Base-by-base conservation (phyloP, 225 moss, liverwort and hornwort species). In the Rhytidiadelphus loreus region DNA sequence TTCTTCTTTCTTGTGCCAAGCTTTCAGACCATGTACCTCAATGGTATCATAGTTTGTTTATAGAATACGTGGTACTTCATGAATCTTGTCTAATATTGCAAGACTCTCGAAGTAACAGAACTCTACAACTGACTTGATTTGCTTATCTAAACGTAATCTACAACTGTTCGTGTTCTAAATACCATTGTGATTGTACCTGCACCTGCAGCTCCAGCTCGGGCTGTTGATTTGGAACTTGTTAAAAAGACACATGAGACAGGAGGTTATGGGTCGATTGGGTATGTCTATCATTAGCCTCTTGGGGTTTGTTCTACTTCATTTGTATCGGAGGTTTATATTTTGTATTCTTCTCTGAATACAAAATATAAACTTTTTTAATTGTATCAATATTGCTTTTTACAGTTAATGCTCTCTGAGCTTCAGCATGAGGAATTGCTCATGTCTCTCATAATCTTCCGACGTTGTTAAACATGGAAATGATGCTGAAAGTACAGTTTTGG, bases 241-340 rank as follows among this genome's bases (percentile, higher is more conserved):
- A 95, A 96, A 83, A 93, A 90, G 88, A 94, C 97, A 85, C 97
- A 97, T 68, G 96, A 95, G 90, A 81, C 75, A 88, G 97, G 98
- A 62, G 96, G 97, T 73, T 92, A 96, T 87, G 96, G 91, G 24
- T 97, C 98, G 61, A 96, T 96, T 87, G 98, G 98, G 93, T 96
- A 82, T 61, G 91, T 78, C 50, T 58, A 43, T 65, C 53, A 56
- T 84, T 39, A 44, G 29, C 41, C 50, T 44, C 44, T 69, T 18
- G 20, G 43, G 78, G 18, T 77, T 63, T 87, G 55, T 62, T 71
- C 64, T 77, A 33, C 52, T 52, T 43, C 50, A 62, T 83, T 35
- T 73, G 37, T 48, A 55, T 62, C 61, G 62, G 80, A 68, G 79
- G 64, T 58, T 89, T 12, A 24, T 59, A 35, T 73, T 70, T 62